Evolutionary conservation across 257 asterid genomes (phyloP), one percentile per base, ranked within the genome.

Genomic region (Marsdenia floribunda): DNA sequence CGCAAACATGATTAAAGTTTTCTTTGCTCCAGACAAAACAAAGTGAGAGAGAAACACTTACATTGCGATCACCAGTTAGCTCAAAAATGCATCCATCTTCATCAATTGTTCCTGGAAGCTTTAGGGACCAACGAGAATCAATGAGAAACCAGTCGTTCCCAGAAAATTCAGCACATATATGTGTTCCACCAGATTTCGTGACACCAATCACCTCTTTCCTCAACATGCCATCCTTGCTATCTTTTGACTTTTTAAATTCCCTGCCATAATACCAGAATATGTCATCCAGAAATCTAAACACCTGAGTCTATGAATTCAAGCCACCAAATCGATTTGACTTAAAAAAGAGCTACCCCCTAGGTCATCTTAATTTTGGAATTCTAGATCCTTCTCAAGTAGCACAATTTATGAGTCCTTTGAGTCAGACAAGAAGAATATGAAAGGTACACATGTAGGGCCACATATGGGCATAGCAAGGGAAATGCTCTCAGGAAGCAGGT

Each of bases 71-170:
- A 78, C 97, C 98, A 60, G 76, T 79, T 63, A 95, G 80, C 91
- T 92, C 96, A 66, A 90, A 75, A 84, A 95, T 78, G 83, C 83
- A 88, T 68, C 88, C 88, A 15, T 92, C 97, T 44, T 84, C 84
- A 72, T 80, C 75, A 24, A 76, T 73, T 46, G 76, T 40, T 70
- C 76, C 73, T 54, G 88, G 97, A 79, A 88, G 78, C 82, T 79
- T 80, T 76, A 92, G 58, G 79, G 93, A 89, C 96, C 99, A 95
- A 35, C 80, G 86, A 42, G 97, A 85, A 81, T 88, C 86, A 58
- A 84, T 83, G 64, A 95, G 55, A 40, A 86, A 82, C 99, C 99
- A 95, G 72, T 82, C 79, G 53, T 84, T 81, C 67, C 86, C 93
- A 13, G 77, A 77, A 75, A 83, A 87, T 84, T 89, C 90, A 13